Base-by-base conservation (phyloP, 73 alveolate genomes). In the Paramecium biaurelia region DNA sequence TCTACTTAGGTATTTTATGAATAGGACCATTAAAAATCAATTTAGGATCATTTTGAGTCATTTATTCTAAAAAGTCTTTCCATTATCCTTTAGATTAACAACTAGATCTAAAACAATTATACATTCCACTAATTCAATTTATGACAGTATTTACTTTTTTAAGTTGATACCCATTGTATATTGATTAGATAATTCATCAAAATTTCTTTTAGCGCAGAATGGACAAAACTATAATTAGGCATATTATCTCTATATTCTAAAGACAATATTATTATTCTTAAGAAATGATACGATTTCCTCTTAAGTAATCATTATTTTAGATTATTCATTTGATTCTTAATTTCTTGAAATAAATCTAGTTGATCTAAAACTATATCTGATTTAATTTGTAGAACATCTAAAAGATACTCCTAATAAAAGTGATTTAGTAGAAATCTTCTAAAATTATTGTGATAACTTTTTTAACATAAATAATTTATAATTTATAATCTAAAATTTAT, bases 121-220 rank as follows among this genome's bases (percentile, higher is more conserved):
- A 97, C 63, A 86, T 79, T 6, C 99, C 99, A n/a, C 92, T 85
- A 53, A 53, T 14, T 7, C 41, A 23, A 4, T 34, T 21, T 15
- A 96, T 15, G 15, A 37, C 14, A 21, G 24, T n/a, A 20, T 79
- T 10, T 79, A 79, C 76, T 42, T 42, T 24, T 79, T 24, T 79
- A 79, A 79, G n/a, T 23, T 87, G 0, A 96, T 92, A 23, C 85
- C 85, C 57, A 95, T 72, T 53, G 97, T 93, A 72, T 74, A 95
- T 92, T 93, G 11, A 85, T 97, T 97, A 0, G 96, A 43, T 7
- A 92, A 47, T 9, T 95, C 96, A 57, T 96, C 93, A 41, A 74
- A 38, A 53, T 95, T 96, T 21, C 96, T 96, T 67, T 97, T 96
- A 2, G 93, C 74, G 70, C 99, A 97, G 11, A 97, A 79, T 18